Conservation (phyloP, 179 eudicot species). For the Patellifolia procumbens region DNA sequence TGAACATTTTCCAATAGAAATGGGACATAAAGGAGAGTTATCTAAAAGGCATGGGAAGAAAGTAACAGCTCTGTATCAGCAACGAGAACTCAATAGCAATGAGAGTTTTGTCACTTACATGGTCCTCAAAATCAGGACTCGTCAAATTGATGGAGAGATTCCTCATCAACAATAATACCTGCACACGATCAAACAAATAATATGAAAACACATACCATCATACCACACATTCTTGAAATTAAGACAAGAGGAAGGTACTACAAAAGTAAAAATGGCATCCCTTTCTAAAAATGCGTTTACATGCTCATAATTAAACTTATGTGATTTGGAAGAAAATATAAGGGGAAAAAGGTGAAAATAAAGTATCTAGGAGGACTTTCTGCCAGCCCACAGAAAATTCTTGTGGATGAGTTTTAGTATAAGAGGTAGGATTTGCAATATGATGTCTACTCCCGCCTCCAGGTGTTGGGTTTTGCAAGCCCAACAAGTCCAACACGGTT, state of each 20-base stretch:
- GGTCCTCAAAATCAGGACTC: conserved; percentile 93
- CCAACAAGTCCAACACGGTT: too few species aligned
- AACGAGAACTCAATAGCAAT: background rate
- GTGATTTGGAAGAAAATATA: background rate
- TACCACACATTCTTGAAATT: background rate
- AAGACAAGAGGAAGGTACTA: background rate
- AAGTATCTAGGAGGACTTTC: background rate
- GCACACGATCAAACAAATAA: conserved; percentile 23
- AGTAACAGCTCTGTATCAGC: background rate
- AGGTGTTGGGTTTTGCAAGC: too few species aligned
- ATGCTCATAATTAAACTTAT: background rate
- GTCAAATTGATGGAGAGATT: conserved; percentile 90
- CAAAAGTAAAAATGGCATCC: background rate
- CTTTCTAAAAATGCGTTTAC: background rate
- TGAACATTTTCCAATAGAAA: background rate
- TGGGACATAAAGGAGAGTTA: background rate
- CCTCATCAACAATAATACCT: conserved; percentile 88
- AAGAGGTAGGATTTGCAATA: background rate
- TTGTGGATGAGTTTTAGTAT: background rate
- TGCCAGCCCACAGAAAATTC: background rate
- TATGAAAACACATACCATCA: conserved; percentile 6
- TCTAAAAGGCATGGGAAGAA: background rate
- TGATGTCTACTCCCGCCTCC: background rate
- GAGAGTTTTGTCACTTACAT: conserved; percentile 56
- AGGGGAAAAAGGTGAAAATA: background rate